phyloP scores from a whole-genome alignment of 164 flowering plant species.

The Magnolia officinalis region DNA sequence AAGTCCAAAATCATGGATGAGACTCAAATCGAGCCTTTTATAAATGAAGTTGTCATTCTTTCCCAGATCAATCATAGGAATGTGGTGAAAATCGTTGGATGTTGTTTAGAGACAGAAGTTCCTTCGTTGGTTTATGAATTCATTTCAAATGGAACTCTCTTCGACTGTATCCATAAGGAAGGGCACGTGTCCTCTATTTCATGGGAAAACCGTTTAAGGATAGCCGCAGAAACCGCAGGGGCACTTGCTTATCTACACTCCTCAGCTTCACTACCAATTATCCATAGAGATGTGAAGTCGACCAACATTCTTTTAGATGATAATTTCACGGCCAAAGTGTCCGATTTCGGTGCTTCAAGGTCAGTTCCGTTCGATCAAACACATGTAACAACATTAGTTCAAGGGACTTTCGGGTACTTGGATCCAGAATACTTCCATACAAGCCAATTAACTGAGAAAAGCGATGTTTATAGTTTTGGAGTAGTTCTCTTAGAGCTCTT shows the following conservation, averaged over 20 bases:
- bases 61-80: slow-evolving; percentile 13
- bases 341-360: slow-evolving; percentile 8
- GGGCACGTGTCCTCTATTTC: neutral
- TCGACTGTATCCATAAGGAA: slow-evolving; percentile 6
- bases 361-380: slow-evolving; percentile 3
- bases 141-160: slow-evolving; percentile 9
- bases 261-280: slow-evolving; percentile 3
- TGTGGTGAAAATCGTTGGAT: slow-evolving; percentile 10
- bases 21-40: slow-evolving; percentile 8
- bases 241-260: slow-evolving; percentile 9
- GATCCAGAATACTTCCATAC: slow-evolving; percentile 35
- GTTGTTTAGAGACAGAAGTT: slow-evolving; percentile 9
- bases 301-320: slow-evolving; percentile 7
- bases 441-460: slow-evolving; percentile 25
- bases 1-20: slow-evolving; percentile 13
- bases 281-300: slow-evolving; percentile 6
- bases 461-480: slow-evolving; percentile 35
- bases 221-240: slow-evolving; percentile 4
- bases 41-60: slow-evolving; percentile 5
- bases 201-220: neutral
- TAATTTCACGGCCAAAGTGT: slow-evolving; percentile 1
- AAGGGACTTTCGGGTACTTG: slow-evolving; percentile 33
- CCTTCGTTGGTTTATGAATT: slow-evolving; percentile 12
- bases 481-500: slow-evolving; percentile 21
- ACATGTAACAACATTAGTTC: slow-evolving; percentile 22